Conservation (phyloP, 2,329 filamentous ascomycete species). For the Sclerotinia minor region DNA sequence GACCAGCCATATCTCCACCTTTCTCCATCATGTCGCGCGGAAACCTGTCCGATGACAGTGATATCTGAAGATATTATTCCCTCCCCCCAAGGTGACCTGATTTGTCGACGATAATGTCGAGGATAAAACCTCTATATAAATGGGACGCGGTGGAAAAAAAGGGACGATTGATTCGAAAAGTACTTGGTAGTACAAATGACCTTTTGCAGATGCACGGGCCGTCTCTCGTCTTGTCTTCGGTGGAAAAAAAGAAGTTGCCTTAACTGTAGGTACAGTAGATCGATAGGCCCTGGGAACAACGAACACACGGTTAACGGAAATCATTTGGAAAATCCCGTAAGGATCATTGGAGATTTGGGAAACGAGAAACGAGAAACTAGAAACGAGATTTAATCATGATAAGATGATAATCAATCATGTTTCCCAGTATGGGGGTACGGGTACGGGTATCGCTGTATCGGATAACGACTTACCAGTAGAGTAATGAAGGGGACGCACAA, state of each 20-base stretch:
- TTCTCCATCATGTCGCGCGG: conserved; percentile 39
- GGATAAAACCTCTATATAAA: conserved; percentile 14
- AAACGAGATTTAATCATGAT: conserved; percentile 13
- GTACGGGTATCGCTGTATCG: conserved; percentile 4
- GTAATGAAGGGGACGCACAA: background rate
- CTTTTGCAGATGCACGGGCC: conserved; percentile 22
- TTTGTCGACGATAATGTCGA: conserved; percentile 11
- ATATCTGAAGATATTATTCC: conserved; percentile 2
- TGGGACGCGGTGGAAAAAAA: background rate
- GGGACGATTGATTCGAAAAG: background rate
- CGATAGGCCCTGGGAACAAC: background rate
- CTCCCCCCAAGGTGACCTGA: background rate
- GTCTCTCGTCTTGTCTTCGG: background rate
- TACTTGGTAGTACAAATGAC: conserved; percentile 19
- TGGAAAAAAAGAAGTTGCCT: conserved; percentile 13
- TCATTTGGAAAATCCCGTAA: conserved; percentile 15
- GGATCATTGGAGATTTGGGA: background rate
- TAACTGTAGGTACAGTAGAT: background rate
- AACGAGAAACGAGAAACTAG: background rate
- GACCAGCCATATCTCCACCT: conserved; percentile 37
- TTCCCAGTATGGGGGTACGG: background rate
- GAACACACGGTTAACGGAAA: conserved; percentile 13
- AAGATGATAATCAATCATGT: background rate
- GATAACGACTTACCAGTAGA: conserved; percentile 5
- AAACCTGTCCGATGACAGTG: conserved; percentile 11